phyloP scores from a whole-genome alignment of 176 grass and related monocot genomes.

The Cenchrus fungigraminus region DNA sequence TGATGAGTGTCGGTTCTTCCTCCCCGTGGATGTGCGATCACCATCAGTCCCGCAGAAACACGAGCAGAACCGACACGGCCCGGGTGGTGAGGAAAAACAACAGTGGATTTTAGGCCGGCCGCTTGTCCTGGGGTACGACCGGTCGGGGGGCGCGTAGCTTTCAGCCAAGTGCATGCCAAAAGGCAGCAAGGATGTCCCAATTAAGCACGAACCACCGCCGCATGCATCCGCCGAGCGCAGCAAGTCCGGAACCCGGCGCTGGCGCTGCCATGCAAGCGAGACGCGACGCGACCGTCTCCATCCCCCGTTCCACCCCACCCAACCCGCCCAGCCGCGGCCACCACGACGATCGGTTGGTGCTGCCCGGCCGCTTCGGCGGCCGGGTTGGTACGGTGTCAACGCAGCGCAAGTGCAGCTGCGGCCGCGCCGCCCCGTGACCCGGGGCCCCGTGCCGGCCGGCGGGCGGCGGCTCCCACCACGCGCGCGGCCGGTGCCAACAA shows the following conservation, averaged over 20 bases:
- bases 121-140: conserved; percentile 2
- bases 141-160: conserved; percentile 24
- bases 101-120: not conserved
- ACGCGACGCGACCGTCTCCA: conserved; percentile 15
- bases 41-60: not conserved
- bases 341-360: conserved; percentile 4
- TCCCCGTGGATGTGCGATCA: not conserved
- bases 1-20: conserved; percentile 7
- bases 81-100: not conserved
- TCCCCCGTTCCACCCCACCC: not conserved
- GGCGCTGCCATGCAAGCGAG: not conserved
- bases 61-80: not conserved
- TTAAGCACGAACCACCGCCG: conserved; percentile 27
- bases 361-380: not conserved
- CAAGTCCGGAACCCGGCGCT: too few species aligned
- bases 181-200: conserved; percentile 13
- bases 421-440: not conserved
- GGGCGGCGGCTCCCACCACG: not conserved
- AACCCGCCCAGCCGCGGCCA: too few species aligned
- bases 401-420: not conserved
- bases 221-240: not conserved
- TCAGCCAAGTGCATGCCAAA: conserved; percentile 41
- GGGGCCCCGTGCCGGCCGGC: too few species aligned
- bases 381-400: conserved; percentile 37
- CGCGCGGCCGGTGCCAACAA: conserved; percentile 1